Evolutionary conservation across 2,329 filamentous ascomycete species (phyloP).

Genomic region (Trichoderma sp.): DNA sequence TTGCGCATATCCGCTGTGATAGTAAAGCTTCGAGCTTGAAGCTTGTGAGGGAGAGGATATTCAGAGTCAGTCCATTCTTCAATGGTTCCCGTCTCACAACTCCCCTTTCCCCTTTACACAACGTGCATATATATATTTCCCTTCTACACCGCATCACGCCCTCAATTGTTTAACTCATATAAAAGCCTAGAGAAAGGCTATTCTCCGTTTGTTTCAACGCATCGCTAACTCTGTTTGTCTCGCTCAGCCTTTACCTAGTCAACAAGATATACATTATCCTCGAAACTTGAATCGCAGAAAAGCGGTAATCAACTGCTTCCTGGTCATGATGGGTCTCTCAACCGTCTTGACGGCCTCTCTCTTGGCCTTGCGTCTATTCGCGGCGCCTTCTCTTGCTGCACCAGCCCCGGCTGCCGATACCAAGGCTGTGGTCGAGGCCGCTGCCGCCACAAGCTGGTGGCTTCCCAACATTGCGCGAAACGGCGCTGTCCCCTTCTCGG

Average conservation of each 20-base stretch:
- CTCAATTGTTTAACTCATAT: constrained; percentile 1
- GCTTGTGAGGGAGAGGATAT: constrained; percentile 21
- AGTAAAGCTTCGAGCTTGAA: constrained; percentile 20
- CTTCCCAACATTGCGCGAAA: constrained; percentile 69
- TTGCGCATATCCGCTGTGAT: constrained; percentile 16
- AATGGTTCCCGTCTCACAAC: constrained; percentile 6
- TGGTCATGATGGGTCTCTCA: constrained; percentile 53
- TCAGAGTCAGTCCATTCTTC: constrained; percentile 25
- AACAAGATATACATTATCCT: constrained; percentile 1
- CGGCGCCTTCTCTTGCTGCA: constrained; percentile 41
- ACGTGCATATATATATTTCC: not conserved
- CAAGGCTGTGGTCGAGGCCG: constrained; percentile 27
- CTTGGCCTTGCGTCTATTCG: constrained; percentile 49
- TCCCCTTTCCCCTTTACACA: not conserved
- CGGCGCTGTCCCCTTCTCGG: constrained; percentile 65
- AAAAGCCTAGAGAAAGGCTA: not conserved
- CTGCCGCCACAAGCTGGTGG: constrained; percentile 65
- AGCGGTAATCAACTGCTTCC: constrained; percentile 25
- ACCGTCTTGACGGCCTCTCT: constrained; percentile 48
- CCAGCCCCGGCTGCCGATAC: constrained; percentile 30
- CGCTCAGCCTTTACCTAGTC: constrained; percentile 16
- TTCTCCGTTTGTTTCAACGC: not conserved
- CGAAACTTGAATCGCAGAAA: constrained; percentile 8
- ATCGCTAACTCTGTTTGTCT: constrained; percentile 20
- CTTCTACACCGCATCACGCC: constrained; percentile 4